Base-by-base conservation (phyloP, 345 rosid genomes). In the Arabis hirsuta region DNA sequence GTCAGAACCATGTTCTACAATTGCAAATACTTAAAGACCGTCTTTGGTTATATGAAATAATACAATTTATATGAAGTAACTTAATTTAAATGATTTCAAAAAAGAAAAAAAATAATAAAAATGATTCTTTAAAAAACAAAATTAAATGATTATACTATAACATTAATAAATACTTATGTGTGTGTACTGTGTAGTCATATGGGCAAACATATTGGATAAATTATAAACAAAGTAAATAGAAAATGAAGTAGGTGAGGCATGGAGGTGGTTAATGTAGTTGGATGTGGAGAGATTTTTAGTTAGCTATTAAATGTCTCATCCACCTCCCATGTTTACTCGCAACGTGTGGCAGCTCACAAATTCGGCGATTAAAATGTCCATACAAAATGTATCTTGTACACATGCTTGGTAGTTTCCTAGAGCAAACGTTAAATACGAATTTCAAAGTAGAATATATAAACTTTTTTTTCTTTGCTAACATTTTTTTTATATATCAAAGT, bases 241-340 rank as follows among this genome's bases (percentile, higher is more conserved):
- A 32, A 32, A 5, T 32, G 47, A 67, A 56, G 57, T 70, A 26
- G 67, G 66, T 70, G 57, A 50, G 42, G 50, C 73, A 48, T 69
- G 66, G n/a, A 58, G 26, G 50, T 48, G 50, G 59, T 48, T 39
- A 39, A 39, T 60, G 67, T 39, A 41, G 60, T 60, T 60, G 67
- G 74, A 16, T 43, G 69, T 59, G 47, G 62, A 51, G 56, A n/a
- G 56, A 44, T 8, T 22, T 41, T n/a, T 54, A 45, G 56, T 45
- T 16, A 48, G 59, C 43, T 53, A 65, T 65, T 65, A 36, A 65
- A 55, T 56, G n/a, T 39, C 14, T 13, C 13, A 22, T 22, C 68
- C 57, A 55, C 48, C 46, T 31, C 38, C 32, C 27, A 51, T 55
- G 24, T 13, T 5, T 5, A 41, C 48, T 48, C 16, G 46, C 59